Base-by-base conservation (phyloP, 129 eudicot genomes). In the Lonicera japonica region DNA sequence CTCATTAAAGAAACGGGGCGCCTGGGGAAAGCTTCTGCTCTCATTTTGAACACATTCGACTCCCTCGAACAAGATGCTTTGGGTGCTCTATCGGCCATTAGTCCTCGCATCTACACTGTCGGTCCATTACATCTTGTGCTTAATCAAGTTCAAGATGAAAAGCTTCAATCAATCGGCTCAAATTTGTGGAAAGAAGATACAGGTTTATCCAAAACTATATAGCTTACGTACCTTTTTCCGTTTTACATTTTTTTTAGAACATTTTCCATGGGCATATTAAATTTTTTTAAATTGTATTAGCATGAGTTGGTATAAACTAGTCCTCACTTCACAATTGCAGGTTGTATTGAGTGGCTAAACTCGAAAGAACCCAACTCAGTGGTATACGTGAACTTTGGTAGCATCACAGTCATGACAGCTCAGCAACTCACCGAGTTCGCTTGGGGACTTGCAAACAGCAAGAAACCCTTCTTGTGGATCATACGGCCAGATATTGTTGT, bases 381-480 rank as follows among this genome's bases (percentile, higher is more conserved):
- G 1, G 25, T 67, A 34, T 77, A 61, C 23, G 82, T 77, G 9
- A 67, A 77, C 40, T 72, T 61, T 57, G 77, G 71, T 13, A 72
- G 78, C 40, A 64, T 76, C 11, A 53, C 80, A 0, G 79, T 78
- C 11, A 70, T 87, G 77, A 62, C 73, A 0, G 57, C 62, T 41
- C 40, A 83, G 17, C 86, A 87, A 23, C 20, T 81, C 7, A 1
- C 54, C 0, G 91, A 87, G 22, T 67, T 87, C 11, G 95, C 88
- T 18, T 78, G 90, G 88, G 95, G 90, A 2, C 77, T 87, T 11
- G 90, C 88, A 1, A 73, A 68, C 11, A 73, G 80, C 67, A 77
- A 77, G 61, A 62, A 70, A 21, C 52, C 52, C 1, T 82, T 82
- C 21, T 66, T 82, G 54, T 82, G 83, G 83, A 62, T 82, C 15